These are phyloP conservation scores for Phytophthora pseudosyringae DNA, from an alignment of 352 stramenopile genomes.

Conservation along the genomic window DNA sequence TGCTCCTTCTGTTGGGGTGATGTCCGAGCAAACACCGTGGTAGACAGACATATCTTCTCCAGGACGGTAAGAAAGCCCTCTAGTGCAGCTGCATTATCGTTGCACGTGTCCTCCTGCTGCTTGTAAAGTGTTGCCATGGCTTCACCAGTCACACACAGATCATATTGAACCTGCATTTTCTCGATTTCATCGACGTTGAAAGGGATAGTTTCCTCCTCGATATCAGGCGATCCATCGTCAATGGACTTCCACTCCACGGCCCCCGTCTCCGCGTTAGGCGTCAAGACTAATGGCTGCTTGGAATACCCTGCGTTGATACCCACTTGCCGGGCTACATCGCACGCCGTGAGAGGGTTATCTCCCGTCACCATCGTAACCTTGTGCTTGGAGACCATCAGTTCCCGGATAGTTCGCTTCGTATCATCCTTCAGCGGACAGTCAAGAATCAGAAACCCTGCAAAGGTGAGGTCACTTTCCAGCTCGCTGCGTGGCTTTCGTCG, in stretches of 20 bases:
- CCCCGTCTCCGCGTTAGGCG: constrained; percentile 34
- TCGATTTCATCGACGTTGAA: constrained; percentile 69
- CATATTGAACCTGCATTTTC: constrained; percentile 75
- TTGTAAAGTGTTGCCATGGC: constrained; percentile 52
- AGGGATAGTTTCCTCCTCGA: constrained; percentile 82
- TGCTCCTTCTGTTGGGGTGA: constrained; percentile 97
- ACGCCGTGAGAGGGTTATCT: constrained; percentile 97
- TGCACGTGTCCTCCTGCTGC: constrained; percentile 31
- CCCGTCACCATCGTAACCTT: constrained; percentile 98
- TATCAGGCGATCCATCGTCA: constrained; percentile 89
- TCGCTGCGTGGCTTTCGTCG: constrained; percentile 78
- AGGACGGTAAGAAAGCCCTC: constrained; percentile 74
- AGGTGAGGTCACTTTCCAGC: constrained; percentile 94
- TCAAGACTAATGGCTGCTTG: constrained; percentile 78
- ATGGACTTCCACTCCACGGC: constrained; percentile 83
- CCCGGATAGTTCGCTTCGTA: constrained; percentile 93
- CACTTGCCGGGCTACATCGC: constrained; percentile 96
- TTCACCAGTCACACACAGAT: constrained; percentile 87
- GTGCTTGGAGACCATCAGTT: constrained; percentile 93
- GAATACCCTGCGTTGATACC: constrained; percentile 94
- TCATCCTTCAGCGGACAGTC: constrained; percentile 96
- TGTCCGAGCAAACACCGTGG: constrained; percentile 96
- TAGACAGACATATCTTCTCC: constrained; percentile 74
- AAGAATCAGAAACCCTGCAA: constrained; percentile 95
- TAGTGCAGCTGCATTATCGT: constrained; percentile 38